A percentile compares a stretch with the other conserved stretches of the same genome.
Evolutionary conservation across 768 basidiomycete species (phyloP).

Genomic region (Mycena epipterygia): DNA sequence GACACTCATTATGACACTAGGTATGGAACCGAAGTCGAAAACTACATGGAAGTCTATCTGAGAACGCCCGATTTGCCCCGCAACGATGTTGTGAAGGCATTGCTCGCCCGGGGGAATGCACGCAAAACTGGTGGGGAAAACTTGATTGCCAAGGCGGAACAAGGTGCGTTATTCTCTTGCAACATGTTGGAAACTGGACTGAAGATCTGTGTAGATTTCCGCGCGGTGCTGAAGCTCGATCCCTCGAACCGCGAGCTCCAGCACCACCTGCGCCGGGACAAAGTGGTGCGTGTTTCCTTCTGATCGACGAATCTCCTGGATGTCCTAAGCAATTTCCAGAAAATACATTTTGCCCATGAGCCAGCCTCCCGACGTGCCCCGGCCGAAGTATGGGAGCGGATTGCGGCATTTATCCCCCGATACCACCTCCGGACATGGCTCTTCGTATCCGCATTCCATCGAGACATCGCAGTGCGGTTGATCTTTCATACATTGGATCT

Average conservation of each 20-base stretch:
- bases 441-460: slow-evolving; percentile 72
- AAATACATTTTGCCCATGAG: slow-evolving; percentile 64
- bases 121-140: slow-evolving; percentile 67
- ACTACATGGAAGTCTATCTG: slow-evolving; percentile 75
- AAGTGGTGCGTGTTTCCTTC: slow-evolving; percentile 53
- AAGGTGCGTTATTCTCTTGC: slow-evolving; percentile 56
- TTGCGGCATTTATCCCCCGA: slow-evolving; percentile 72
- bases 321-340: slow-evolving; percentile 42
- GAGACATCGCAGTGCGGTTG: slow-evolving; percentile 72
- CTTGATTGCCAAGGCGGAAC: slow-evolving; percentile 69
- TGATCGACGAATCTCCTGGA: not conserved
- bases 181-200: not conserved
- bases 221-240: slow-evolving; percentile 70
- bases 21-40: slow-evolving; percentile 75
- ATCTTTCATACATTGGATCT: slow-evolving; percentile 79
- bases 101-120: slow-evolving; percentile 72
- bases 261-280: slow-evolving; percentile 61
- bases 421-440: slow-evolving; percentile 80
- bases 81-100: slow-evolving; percentile 64
- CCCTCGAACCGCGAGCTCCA: slow-evolving; percentile 70
- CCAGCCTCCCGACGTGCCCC: slow-evolving; percentile 75
- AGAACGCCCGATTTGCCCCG: slow-evolving; percentile 69
- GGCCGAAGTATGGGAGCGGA: slow-evolving; percentile 76
- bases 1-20: slow-evolving; percentile 46
- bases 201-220: slow-evolving; percentile 63